Percentiles rank a stretch among this genome's conserved stretches.
Conservation (phyloP, 1,284 basidiomycete genomes). For the Moniliella sp. region DNA sequence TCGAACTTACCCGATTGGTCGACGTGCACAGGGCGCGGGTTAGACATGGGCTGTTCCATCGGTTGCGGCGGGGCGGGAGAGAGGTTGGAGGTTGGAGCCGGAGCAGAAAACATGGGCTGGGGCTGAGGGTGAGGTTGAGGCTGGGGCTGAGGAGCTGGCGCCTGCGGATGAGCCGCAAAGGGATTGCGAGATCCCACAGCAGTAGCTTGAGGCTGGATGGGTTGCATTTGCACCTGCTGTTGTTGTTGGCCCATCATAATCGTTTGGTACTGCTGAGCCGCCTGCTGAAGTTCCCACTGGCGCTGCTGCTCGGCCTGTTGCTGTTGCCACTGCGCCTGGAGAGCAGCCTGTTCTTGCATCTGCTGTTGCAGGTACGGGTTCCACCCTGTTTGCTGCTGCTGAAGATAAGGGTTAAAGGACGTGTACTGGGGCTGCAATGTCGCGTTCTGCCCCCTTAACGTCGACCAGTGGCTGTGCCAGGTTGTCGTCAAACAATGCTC, state of each 20-base stretch:
- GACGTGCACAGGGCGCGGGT: slow-evolving; percentile 9
- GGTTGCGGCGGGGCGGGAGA: slow-evolving; percentile 9
- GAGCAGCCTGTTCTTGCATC: slow-evolving; percentile 37
- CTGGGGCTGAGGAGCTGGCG: no score
- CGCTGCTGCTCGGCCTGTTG: slow-evolving; percentile 34
- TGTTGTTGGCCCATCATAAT: no score
- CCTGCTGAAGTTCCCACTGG: slow-evolving; percentile 35
- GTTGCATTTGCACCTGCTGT: no score
- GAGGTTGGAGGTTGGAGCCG: no score
- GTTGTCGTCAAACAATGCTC: slow-evolving; percentile 57
- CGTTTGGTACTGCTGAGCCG: slow-evolving; percentile 19
- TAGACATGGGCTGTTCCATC: slow-evolving; percentile 1
- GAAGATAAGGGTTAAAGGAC: slow-evolving; percentile 39
- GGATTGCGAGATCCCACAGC: no score
- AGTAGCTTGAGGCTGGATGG: no score
- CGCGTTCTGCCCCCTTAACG: slow-evolving; percentile 4
- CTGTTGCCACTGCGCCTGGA: slow-evolving; percentile 33
- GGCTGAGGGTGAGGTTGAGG: no score
- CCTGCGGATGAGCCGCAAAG: no score
- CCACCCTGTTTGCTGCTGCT: slow-evolving; percentile 36
- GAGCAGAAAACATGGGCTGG: no score
- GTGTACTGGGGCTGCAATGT: slow-evolving; percentile 38
- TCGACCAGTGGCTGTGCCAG: slow-evolving; percentile 22
- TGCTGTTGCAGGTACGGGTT: slow-evolving; percentile 35
- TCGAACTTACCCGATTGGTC: slow-evolving; percentile 10